Evolutionary conservation across 176 grass and related monocot species (phyloP).

Genomic region (Microstegium vimineum): DNA sequence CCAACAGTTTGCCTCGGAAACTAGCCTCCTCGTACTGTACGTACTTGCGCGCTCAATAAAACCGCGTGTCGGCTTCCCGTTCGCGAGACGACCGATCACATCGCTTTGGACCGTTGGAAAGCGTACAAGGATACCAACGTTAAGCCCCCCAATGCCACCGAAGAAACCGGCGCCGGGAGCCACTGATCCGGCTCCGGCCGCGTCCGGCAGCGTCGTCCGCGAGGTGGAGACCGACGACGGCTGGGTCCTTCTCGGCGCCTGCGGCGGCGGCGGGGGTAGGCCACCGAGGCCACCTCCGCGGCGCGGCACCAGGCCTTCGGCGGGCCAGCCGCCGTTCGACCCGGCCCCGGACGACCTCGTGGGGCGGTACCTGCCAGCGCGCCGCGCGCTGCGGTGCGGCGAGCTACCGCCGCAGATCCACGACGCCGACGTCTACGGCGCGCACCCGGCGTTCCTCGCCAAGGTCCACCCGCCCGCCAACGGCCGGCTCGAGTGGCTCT

Average conservation of each 20-base stretch:
- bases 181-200: too few species aligned
- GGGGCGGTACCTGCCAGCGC: constrained; percentile 23
- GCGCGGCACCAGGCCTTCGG: neutral
- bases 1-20: neutral
- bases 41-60: neutral
- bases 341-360: constrained; percentile 1
- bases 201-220: neutral
- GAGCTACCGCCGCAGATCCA: constrained; percentile 30
- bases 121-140: neutral
- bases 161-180: constrained; percentile 15
- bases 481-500: constrained; percentile 20
- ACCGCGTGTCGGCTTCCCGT: neutral
- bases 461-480: constrained; percentile 16
- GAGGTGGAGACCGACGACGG: constrained; percentile 34
- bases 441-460: constrained; percentile 33
- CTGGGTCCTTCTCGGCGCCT: constrained; percentile 26
- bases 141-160: neutral
- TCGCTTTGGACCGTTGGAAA: neutral
- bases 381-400: constrained; percentile 25
- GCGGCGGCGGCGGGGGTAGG: neutral
- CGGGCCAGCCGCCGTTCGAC: neutral
- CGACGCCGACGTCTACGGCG: constrained; percentile 36
- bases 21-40: neutral
- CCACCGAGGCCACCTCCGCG: constrained; percentile 7
- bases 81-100: neutral